These are phyloP conservation scores for Lasiodiplodia gonubiensis DNA, from an alignment of 2,329 filamentous ascomycete species.

Conservation along the genomic window DNA sequence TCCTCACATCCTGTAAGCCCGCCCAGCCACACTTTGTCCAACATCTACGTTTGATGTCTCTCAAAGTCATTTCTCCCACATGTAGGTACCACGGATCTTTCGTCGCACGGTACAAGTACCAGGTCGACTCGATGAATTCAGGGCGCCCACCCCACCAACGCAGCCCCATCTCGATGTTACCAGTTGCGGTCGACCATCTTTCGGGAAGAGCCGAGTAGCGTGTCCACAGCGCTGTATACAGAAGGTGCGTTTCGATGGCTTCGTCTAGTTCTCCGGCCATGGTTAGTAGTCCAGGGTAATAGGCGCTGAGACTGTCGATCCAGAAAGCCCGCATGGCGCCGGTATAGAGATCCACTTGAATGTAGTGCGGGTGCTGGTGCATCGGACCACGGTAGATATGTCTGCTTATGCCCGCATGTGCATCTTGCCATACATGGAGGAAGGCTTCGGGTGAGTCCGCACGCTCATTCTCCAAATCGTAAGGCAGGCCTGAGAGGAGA, in stretches of 20 bases:
- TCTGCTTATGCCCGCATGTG: slow-evolving; percentile 84
- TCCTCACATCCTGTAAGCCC: slow-evolving; percentile 66
- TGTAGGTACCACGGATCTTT: slow-evolving; percentile 95
- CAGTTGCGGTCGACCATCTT: slow-evolving; percentile 86
- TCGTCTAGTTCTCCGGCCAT: slow-evolving; percentile 89
- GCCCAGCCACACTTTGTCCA: slow-evolving; percentile 94
- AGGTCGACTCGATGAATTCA: slow-evolving; percentile 96
- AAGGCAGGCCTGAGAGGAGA: slow-evolving; percentile 74
- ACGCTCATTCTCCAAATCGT: slow-evolving; percentile 56
- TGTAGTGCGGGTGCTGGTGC: slow-evolving; percentile 87
- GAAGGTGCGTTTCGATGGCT: slow-evolving; percentile 84
- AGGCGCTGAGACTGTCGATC: slow-evolving; percentile 95
- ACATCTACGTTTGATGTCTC: slow-evolving; percentile 86
- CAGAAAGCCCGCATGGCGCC: slow-evolving; percentile 89
- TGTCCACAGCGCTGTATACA: slow-evolving; percentile 94
- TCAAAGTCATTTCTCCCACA: slow-evolving; percentile 92
- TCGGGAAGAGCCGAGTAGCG: slow-evolving; percentile 93
- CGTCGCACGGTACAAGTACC: slow-evolving; percentile 92
- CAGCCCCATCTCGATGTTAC: slow-evolving; percentile 82
- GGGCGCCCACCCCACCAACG: slow-evolving; percentile 95
- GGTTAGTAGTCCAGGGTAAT: slow-evolving; percentile 87
- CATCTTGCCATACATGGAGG: slow-evolving; percentile 80
- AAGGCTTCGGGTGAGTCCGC: slow-evolving; percentile 77
- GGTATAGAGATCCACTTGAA: slow-evolving; percentile 86
- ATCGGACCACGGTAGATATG: slow-evolving; percentile 81